A percentile compares a stretch with the other conserved stretches of the same genome.
Evolutionary conservation across 164 flowering plant species (phyloP).

Genomic region (Aristolochia californica): DNA sequence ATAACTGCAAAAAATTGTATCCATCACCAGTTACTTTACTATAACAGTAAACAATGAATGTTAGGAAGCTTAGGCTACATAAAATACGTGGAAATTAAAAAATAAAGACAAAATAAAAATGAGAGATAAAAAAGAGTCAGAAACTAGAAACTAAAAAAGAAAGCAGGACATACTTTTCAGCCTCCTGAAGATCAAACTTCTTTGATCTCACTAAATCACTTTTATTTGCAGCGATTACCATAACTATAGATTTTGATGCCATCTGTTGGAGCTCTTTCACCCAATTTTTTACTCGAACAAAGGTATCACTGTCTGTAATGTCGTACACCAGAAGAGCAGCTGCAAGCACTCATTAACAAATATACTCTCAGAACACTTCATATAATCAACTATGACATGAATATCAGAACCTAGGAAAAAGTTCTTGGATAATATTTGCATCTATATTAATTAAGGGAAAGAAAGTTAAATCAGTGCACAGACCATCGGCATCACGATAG

Average conservation of each 20-base stretch:
- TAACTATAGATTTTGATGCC: slow-evolving; percentile 19
- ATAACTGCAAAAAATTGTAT: slow-evolving; percentile 13
- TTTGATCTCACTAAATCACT: slow-evolving; percentile 25
- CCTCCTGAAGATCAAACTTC: slow-evolving; percentile 22
- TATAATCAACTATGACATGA: not conserved
- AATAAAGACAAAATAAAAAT: not conserved
- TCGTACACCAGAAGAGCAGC: slow-evolving; percentile 28
- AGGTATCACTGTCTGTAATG: slow-evolving; percentile 20
- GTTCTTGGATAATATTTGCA: no score
- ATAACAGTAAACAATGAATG: no score
- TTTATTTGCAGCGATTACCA: slow-evolving; percentile 28
- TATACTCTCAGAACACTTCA: not conserved
- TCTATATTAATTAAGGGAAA: not conserved
- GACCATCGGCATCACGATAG: slow-evolving; percentile 31
- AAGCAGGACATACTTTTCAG: slow-evolving; percentile 15
- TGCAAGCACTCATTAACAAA: slow-evolving; percentile 9
- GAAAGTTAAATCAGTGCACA: slow-evolving; percentile 1
- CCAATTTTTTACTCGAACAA: slow-evolving; percentile 24
- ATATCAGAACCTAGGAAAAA: not conserved
- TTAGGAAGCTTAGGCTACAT: not conserved
- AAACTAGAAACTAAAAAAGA: not conserved
- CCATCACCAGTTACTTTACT: not conserved
- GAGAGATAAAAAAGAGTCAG: not conserved
- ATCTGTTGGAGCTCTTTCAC: slow-evolving; percentile 28
- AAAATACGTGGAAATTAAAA: not conserved